Base-by-base conservation (phyloP, 257 asterid genomes). In the Plantago major region DNA sequence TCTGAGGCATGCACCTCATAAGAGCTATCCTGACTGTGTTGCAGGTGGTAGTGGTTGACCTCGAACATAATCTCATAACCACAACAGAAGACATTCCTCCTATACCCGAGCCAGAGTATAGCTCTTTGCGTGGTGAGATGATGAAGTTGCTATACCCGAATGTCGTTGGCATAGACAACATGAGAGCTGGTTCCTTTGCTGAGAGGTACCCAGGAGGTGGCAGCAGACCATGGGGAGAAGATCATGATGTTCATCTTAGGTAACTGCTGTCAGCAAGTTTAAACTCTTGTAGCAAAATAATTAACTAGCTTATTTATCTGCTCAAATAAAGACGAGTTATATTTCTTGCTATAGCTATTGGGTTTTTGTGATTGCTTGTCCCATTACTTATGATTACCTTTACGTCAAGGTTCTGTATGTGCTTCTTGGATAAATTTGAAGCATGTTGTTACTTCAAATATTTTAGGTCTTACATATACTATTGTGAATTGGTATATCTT, bases 21-120 rank as follows among this genome's bases (percentile, higher is more conserved):
- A 19, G 63, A 53, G 11, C 64, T 46, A 58, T 67, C 46, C 37
- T 59, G 43, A 51, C 49, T 65, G 57, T 71, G 58, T 71, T 79
- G 81, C 78, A 91, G 98, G 98, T 91, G 47, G 98, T 91, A 13
- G 84, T 91, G 72, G 98, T 91, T 66, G 94, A 91, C 78, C 96
- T 91, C 73, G 96, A 84, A 72, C 96, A 79, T 74, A 88, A 91
- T 81, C 80, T 75, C 77, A 81, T 88, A 67, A 84, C 88, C 58
- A 91, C 98, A 53, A 55, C 98, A 6, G 98, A 88, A 82, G 98
- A 91, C 22, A 91, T 91, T 73, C 98, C 98, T 74, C 81, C 83
- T 58, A 67, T 84, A 71, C 98, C 98, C 42, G 98, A 91, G 76
- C 98, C 98, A 60, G 98, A 91, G 64, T 64, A 82, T 78, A 82